Percentiles rank a stretch among this genome's conserved stretches.
These are phyloP conservation scores for Achaetomium macrosporum DNA, from an alignment of 2,329 filamentous ascomycete genomes.

Conservation along the genomic window DNA sequence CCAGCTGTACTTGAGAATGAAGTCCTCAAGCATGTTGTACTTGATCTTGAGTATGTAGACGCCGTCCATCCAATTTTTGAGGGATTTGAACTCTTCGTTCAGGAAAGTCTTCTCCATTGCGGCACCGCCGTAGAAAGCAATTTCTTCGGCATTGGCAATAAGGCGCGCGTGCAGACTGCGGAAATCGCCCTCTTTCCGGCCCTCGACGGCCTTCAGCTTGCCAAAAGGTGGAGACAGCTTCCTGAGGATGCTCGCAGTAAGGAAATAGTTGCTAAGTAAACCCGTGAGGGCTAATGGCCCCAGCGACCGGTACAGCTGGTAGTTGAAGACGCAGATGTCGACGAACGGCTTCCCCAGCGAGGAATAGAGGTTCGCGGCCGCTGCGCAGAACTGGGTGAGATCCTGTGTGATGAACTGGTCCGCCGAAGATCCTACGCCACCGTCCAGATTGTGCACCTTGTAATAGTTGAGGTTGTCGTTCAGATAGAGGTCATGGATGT, in stretches of 20 bases:
- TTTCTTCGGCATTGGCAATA: constrained; percentile 94
- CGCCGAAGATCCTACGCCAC: constrained; percentile 82
- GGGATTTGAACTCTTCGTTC: constrained; percentile 83
- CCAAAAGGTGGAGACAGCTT: constrained; percentile 91
- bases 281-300: constrained; percentile 83
- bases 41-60: constrained; percentile 97
- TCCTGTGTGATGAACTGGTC: constrained; percentile 99
- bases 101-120: constrained; percentile 92
- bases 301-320: constrained; percentile 86
- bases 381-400: constrained; percentile 87
- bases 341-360: constrained; percentile 96
- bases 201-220: constrained; percentile 93
- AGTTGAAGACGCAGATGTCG: constrained; percentile 97
- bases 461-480: constrained; percentile 96
- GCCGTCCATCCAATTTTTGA: constrained; percentile 95
- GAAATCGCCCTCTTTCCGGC: constrained; percentile 92
- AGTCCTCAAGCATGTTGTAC: constrained; percentile 98
- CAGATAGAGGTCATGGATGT: constrained; percentile 95
- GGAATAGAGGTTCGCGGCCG: constrained; percentile 88
- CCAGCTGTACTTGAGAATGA: constrained; percentile 97
- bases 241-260: constrained; percentile 84
- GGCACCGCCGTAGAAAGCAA: constrained; percentile 94
- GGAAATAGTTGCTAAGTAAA: constrained; percentile 85
- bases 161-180: constrained; percentile 82
- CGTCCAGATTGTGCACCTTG: constrained; percentile 87